Evolutionary conservation across 2,329 filamentous ascomycete species (phyloP), one percentile per base, ranked within the genome.

Genomic region (Sphaerulina vaccinii): DNA sequence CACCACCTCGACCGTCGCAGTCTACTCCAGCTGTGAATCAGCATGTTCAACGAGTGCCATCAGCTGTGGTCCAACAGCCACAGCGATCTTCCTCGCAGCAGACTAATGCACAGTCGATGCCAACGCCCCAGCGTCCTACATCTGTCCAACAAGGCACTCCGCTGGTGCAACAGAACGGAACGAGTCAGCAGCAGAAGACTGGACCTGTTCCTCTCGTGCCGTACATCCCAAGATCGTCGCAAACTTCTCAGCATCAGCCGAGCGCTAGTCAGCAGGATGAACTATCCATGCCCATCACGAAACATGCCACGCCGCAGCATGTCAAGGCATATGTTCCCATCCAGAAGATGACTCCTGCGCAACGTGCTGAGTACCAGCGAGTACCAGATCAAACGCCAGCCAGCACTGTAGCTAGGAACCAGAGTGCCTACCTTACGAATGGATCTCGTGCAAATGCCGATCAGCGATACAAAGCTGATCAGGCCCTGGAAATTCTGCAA

Each of bases 401-500:
- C 15, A 52, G 43, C 13, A 57, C 61, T 7, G 57, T 59, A 5
- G 47, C 54, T 4, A 55, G 48, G 33, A 54, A 51, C 18, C 56
- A 55, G 42, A 54, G 38, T 38, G 56, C 56, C 5, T 51, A 55
- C 23, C 52, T 62, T 21, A 57, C 55, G 19, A 58, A 59, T 39
- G 52, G 52, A 16, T 36, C 51, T 36, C 58, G 52, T 4, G 29
- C 46, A n/a, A 65, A 56, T 44, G 42, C 51, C 5, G 90, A 95
- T 64, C 88, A 96, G 68, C 85, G 86, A 44, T 85, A 95, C 62
- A 85, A 90, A 63, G 87, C 86, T 3, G 85, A 96, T 61, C 79
- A 82, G 9, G 86, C 88, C 37, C 77, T 91, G 39, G 75, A 85
- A 47, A 83, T 85, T 49, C 73, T 99, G 10, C 81, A 86, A 50